Conservation (phyloP, 257 asterid species). For the Solanum pennellii region DNA sequence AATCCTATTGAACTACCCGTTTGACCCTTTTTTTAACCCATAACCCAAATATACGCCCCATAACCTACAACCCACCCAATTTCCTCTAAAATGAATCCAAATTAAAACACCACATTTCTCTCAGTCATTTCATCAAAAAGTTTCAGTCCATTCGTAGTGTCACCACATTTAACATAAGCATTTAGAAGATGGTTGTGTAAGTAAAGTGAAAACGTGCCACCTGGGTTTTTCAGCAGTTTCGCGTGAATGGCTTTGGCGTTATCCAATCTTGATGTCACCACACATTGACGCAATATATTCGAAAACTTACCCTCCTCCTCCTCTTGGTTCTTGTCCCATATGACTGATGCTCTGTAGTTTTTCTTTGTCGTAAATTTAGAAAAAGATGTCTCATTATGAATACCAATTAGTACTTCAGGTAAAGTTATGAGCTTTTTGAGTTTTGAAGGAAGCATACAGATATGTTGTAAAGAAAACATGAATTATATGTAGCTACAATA, state of each 20-base stretch:
- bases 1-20: too few relatives aligned
- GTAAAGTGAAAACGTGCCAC: conserved; percentile 16
- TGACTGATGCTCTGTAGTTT: background rate
- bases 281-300: conserved; percentile 28
- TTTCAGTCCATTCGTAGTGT: conserved; percentile 13
- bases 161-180: conserved; percentile 47
- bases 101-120: conserved; percentile 43
- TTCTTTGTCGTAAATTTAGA: background rate
- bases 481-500: background rate
- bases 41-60: too few relatives aligned
- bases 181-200: conserved; percentile 39
- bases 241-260: conserved; percentile 35
- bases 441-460: conserved; percentile 16
- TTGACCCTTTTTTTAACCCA: too few relatives aligned
- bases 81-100: too few relatives aligned
- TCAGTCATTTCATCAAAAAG: conserved; percentile 64
- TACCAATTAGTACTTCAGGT: background rate
- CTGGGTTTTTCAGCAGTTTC: conserved; percentile 24
- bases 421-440: conserved; percentile 8
- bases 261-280: conserved; percentile 16
- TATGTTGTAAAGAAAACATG: background rate
- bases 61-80: too few relatives aligned
- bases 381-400: background rate
- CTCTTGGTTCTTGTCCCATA: background rate
- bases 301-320: conserved; percentile 11